These are phyloP conservation scores for Usnea hakonensis DNA, from an alignment of 495 filamentous ascomycete genomes.

Conservation along the genomic window DNA sequence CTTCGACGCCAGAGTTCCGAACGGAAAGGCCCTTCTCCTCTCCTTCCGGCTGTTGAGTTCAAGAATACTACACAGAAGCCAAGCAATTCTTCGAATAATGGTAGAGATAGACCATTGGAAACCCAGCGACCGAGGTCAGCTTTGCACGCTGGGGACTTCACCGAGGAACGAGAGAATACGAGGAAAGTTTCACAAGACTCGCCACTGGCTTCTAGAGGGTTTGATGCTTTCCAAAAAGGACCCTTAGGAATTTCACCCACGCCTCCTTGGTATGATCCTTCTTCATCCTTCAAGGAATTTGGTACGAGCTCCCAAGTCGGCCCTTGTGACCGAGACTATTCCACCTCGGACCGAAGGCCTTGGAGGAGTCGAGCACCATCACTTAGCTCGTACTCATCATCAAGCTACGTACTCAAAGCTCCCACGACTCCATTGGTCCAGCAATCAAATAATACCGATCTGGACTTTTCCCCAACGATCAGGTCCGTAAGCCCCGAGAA, in stretches of 20 bases:
- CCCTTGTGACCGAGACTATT: constrained; percentile 7
- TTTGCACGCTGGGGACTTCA: constrained; percentile 84
- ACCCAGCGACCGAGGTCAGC: constrained; percentile 83
- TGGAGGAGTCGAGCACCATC: constrained; percentile 47
- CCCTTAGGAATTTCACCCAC: constrained; percentile 39
- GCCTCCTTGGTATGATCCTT: constrained; percentile 41
- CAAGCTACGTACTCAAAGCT: constrained; percentile 74
- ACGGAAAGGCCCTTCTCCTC: constrained; percentile 18
- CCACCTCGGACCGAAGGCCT: constrained; percentile 17
- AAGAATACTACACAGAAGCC: constrained; percentile 4
- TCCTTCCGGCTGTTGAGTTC: constrained; percentile 26
- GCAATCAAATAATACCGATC: constrained; percentile 78
- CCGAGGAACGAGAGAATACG: constrained; percentile 41
- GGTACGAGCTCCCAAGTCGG: neutral
- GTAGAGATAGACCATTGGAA: constrained; percentile 38
- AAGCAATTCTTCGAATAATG: constrained; percentile 14
- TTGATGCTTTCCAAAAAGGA: neutral
- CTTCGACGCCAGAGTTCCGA: constrained; percentile 5
- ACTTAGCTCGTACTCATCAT: constrained; percentile 67
- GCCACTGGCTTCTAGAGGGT: neutral
- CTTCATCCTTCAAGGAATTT: constrained; percentile 14
- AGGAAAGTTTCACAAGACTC: neutral
- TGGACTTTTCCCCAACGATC: constrained; percentile 52
- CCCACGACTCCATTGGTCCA: constrained; percentile 91
- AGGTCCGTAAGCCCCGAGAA: constrained; percentile 36